Percentiles rank a stretch among this genome's conserved stretches.
Conservation (phyloP, 73 alveolate genomes). For the Diophrys appendiculata region DNA sequence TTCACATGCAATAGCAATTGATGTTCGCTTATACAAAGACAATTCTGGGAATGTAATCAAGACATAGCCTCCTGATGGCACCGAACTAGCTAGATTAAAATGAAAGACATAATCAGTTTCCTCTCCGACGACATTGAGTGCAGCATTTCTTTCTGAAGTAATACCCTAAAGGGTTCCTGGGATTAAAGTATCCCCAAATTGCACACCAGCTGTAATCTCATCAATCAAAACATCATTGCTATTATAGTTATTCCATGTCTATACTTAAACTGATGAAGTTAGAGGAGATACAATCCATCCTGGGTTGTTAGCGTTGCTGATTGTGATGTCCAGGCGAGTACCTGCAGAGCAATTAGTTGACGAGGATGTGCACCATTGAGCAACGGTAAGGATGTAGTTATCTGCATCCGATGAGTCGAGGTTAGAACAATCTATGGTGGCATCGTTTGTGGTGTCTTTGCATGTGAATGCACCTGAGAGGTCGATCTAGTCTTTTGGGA, state of each 20-base stretch:
- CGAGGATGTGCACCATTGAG: conserved; percentile 20
- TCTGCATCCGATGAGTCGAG: not conserved
- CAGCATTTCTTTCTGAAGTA: not conserved
- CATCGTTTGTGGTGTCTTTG: conserved; percentile 5
- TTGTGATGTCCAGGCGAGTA: not conserved
- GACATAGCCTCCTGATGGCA: conserved; percentile 14
- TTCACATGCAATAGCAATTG: conserved; percentile 13
- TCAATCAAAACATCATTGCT: not conserved
- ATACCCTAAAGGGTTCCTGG: conserved; percentile 21
- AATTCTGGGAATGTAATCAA: conserved; percentile 7
- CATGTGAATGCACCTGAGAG: conserved; percentile 5
- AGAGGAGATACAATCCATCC: conserved; percentile 7
- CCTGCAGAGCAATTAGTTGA: conserved; percentile 28
- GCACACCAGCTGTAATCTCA: conserved; percentile 10
- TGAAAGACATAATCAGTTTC: conserved; percentile 15
- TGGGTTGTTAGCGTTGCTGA: conserved; percentile 11
- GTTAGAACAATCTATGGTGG: conserved; percentile 7
- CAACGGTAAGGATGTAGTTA: not conserved
- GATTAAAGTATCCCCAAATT: not conserved
- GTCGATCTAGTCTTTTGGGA: conserved; percentile 18
- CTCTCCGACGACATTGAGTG: conserved; percentile 12
- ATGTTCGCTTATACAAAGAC: not conserved
- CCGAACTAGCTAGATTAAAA: conserved; percentile 8
- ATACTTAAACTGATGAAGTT: conserved; percentile 7
- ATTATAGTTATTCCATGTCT: not conserved